These are phyloP conservation scores for Pseudogymnoascus sp. DNA, from an alignment of 2,329 filamentous ascomycete species.

Conservation along the genomic window DNA sequence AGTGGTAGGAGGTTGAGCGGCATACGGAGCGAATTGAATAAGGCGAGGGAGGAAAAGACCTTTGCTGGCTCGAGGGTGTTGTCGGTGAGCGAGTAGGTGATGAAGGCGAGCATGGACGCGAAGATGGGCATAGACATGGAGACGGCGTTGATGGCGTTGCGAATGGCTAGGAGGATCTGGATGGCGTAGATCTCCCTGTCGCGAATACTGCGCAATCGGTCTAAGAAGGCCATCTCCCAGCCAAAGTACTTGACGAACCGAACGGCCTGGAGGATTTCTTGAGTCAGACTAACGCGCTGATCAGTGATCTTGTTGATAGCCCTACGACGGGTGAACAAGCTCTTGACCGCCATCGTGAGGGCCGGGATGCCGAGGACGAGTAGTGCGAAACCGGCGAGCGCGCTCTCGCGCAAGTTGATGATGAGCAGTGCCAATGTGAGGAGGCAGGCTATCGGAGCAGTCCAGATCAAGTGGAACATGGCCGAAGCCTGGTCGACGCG, in stretches of 20 bases:
- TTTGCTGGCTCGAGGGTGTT: slow-evolving; percentile 63
- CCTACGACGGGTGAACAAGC: slow-evolving; percentile 65
- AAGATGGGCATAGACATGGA: slow-evolving; percentile 67
- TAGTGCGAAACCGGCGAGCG: slow-evolving; percentile 77
- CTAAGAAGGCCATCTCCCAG: slow-evolving; percentile 83
- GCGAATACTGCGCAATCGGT: slow-evolving; percentile 65
- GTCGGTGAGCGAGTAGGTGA: slow-evolving; percentile 60
- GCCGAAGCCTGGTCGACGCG: slow-evolving; percentile 82
- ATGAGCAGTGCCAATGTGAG: slow-evolving; percentile 73
- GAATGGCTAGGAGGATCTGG: slow-evolving; percentile 66
- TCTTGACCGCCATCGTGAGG: slow-evolving; percentile 67
- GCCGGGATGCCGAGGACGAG: slow-evolving; percentile 70
- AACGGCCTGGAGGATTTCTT: slow-evolving; percentile 85
- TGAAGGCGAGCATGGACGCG: slow-evolving; percentile 89
- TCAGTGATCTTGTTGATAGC: slow-evolving; percentile 91
- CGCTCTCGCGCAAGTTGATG: slow-evolving; percentile 84
- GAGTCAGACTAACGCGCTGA: slow-evolving; percentile 80
- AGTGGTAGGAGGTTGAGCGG: slow-evolving; percentile 83
- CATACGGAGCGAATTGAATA: slow-evolving; percentile 87
- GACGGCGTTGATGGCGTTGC: slow-evolving; percentile 58
- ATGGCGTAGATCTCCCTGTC: slow-evolving; percentile 73
- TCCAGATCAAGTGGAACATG: slow-evolving; percentile 89
- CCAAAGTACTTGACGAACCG: slow-evolving; percentile 96
- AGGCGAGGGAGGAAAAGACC: slow-evolving; percentile 84
- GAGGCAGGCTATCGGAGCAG: slow-evolving; percentile 67